These are phyloP conservation scores for Bonnemaisonia californica DNA, from an alignment of 31 red algal genomes.

Conservation along the genomic window DNA sequence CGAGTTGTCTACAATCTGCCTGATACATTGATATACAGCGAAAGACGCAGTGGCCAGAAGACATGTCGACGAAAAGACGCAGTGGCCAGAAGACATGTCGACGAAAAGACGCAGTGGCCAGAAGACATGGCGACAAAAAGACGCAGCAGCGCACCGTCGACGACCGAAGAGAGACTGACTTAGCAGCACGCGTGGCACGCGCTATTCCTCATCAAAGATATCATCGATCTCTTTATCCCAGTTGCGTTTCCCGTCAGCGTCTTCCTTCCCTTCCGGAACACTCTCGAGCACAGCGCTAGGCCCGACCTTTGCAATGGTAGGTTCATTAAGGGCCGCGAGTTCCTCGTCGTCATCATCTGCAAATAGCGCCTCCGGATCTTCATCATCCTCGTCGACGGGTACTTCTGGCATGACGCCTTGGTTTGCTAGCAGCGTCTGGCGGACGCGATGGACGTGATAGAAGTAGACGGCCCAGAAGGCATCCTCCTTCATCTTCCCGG, in stretches of 20 bases:
- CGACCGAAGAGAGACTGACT: too few relatives aligned
- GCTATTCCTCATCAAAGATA: constrained; percentile 14
- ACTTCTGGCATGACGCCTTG: constrained; percentile 35
- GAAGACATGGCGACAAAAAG: too few relatives aligned
- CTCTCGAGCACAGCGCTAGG: background rate
- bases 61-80: too few relatives aligned
- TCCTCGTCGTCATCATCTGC: constrained; percentile 24
- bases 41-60: too few relatives aligned
- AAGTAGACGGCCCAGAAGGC: constrained; percentile 79
- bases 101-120: too few relatives aligned
- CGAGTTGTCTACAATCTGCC: too few relatives aligned
- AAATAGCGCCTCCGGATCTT: constrained; percentile 19
- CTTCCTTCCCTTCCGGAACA: background rate
- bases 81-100: too few relatives aligned
- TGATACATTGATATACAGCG: too few relatives aligned
- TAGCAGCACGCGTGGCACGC: too few relatives aligned
- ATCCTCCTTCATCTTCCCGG: constrained; percentile 62
- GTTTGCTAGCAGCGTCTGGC: constrained; percentile 49
- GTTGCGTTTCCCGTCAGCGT: background rate
- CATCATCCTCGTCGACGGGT: constrained; percentile 25
- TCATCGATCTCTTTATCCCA: constrained; percentile 15
- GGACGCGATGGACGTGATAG: constrained; percentile 58
- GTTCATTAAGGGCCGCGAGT: background rate
- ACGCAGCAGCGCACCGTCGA: too few relatives aligned
- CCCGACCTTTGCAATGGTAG: background rate